Conservation (phyloP, 257 asterid genomes). For the Przewalskia tangutica region DNA sequence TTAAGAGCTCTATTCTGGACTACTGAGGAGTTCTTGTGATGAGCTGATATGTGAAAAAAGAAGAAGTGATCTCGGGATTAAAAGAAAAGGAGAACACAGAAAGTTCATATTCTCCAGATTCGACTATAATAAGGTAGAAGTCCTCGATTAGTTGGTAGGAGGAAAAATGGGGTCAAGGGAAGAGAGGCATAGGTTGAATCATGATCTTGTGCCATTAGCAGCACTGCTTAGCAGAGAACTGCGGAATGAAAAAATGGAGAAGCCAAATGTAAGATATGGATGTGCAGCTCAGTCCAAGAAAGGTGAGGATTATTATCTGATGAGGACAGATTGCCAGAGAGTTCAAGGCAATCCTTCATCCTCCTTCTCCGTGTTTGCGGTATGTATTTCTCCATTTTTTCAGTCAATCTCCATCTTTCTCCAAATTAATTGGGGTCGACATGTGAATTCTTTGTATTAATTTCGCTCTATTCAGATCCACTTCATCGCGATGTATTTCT, state of each 20-base stretch:
- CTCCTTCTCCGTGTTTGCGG: constrained; percentile 68
- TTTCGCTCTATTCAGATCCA: not conserved
- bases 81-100: not conserved
- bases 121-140: not conserved
- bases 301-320: constrained; percentile 74
- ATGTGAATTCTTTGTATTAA: not conserved
- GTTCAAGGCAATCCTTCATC: constrained; percentile 65
- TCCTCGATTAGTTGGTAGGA: constrained; percentile 1
- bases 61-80: not conserved
- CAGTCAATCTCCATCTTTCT: not conserved
- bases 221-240: constrained; percentile 56
- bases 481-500: not conserved
- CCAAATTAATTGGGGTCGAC: not conserved
- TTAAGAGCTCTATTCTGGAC: not conserved
- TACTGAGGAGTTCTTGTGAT: not conserved
- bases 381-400: constrained; percentile 15
- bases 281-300: constrained; percentile 63
- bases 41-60: constrained; percentile 6
- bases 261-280: constrained; percentile 59
- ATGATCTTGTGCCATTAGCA: constrained; percentile 65
- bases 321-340: constrained; percentile 68
- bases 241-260: constrained; percentile 68
- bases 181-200: constrained; percentile 31
- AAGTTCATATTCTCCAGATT: not conserved
- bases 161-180: constrained; percentile 51